Percentiles rank a stretch among this genome's conserved stretches.
These are phyloP conservation scores for Rhododendron williamsianum DNA, from an alignment of 148 eudicot genomes.

Conservation along the genomic window DNA sequence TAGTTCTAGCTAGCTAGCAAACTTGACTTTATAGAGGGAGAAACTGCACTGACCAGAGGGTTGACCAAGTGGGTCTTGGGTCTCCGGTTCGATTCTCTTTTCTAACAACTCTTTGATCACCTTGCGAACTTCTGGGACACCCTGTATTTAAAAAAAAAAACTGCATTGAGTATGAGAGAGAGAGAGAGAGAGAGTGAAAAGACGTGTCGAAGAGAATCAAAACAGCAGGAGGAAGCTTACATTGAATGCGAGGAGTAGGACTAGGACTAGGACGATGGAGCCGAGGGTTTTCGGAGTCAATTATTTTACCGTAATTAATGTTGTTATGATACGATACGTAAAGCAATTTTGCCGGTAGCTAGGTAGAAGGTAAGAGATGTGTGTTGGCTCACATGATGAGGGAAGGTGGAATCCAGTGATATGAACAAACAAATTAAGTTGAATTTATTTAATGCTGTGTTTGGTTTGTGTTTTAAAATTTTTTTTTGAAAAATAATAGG, in stretches of 20 bases:
- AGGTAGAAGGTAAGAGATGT: neutral
- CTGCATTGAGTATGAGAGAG: neutral
- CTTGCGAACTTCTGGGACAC: too few relatives aligned
- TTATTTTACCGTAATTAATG: neutral
- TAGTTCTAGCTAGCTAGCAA: neutral
- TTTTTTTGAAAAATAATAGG: too few relatives aligned
- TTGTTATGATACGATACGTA: neutral
- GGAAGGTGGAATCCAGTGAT: slow-evolving; percentile 8
- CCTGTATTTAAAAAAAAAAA: too few relatives aligned
- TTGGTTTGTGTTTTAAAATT: too few relatives aligned
- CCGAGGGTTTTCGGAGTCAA: neutral
- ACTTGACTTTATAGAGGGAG: neutral
- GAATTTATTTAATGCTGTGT: neutral
- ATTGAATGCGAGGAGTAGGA: slow-evolving; percentile 2
- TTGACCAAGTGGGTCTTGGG: too few relatives aligned
- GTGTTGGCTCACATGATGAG: slow-evolving; percentile 5
- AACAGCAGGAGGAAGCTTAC: neutral
- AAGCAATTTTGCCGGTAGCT: neutral
- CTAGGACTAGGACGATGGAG: neutral
- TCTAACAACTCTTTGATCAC: too few relatives aligned
- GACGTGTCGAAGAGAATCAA: slow-evolving; percentile 14
- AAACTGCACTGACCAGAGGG: neutral
- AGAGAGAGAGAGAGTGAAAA: neutral
- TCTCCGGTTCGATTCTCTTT: too few relatives aligned
- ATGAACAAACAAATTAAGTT: neutral